A percentile compares a stretch with the other conserved stretches of the same genome.
Evolutionary conservation across 768 basidiomycete genomes (phyloP).

Genomic region (Tricholoma saponaceum): DNA sequence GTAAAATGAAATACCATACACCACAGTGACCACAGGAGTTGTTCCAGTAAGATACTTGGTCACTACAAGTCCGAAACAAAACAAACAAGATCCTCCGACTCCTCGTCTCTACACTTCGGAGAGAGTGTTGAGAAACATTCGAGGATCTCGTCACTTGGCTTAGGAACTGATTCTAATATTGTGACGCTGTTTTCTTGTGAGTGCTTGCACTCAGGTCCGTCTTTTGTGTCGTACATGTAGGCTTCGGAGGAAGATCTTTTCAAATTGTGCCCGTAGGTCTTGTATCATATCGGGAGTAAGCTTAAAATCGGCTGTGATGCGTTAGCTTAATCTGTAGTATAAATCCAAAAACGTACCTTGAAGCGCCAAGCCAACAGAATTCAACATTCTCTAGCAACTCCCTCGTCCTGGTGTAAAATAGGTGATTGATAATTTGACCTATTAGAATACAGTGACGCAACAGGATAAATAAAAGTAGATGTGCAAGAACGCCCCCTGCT

Average conservation of each 20-base stretch:
- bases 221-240: slow-evolving; percentile 60
- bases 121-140: slow-evolving; percentile 84
- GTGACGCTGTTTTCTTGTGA: slow-evolving; percentile 31
- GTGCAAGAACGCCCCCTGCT: too few species aligned
- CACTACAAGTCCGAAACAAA: slow-evolving; percentile 93
- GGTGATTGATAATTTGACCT: too few species aligned
- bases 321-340: background rate
- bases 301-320: slow-evolving; percentile 57
- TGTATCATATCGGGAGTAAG: slow-evolving; percentile 42
- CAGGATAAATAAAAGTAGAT: too few species aligned
- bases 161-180: slow-evolving; percentile 28
- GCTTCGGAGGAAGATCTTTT: slow-evolving; percentile 69
- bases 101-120: slow-evolving; percentile 83
- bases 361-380: slow-evolving; percentile 97
- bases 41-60: too few species aligned
- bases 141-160: slow-evolving; percentile 55
- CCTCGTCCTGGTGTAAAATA: slow-evolving; percentile 67
- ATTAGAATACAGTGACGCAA: too few species aligned
- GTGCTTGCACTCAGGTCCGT: slow-evolving; percentile 29
- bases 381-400: slow-evolving; percentile 82
- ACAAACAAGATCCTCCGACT: slow-evolving; percentile 91
- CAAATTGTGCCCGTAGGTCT: slow-evolving; percentile 61
- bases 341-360: slow-evolving; percentile 57
- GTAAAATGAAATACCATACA: too few species aligned
- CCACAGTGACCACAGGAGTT: too few species aligned